Base-by-base conservation (phyloP, 768 basidiomycete genomes). In the Lactarius pseudohatsudake region DNA sequence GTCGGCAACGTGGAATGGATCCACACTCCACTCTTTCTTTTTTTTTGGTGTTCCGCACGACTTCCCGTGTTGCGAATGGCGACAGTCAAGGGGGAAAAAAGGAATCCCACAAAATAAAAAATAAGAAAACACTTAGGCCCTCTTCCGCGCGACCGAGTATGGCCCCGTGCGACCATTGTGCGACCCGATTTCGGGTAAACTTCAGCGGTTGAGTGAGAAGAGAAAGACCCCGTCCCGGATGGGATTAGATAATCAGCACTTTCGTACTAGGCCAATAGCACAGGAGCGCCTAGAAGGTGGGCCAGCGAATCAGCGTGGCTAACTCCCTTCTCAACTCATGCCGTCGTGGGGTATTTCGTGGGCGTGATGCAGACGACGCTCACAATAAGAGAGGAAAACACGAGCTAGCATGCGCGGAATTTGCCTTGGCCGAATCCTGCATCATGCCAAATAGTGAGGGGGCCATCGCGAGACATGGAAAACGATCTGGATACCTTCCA, bases 371-470 rank as follows among this genome's bases (percentile, higher is more conserved):
- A n/a, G 30, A 26, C 55, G 57, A 22, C n/a, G n/a, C 47, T 34
- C n/a, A 36, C 38, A 47, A 47, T 16, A 5, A 22, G 15, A 22
- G 45, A 45, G 11, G 41, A 67, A 63, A 67, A 67, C 66, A 67
- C 66, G 66, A 67, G 66, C 66, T 64, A 63, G 40, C 66, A 26
- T 32, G n/a, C 28, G 30, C 58, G 66, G 66, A 59, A 67, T 32
- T 64, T 60, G 62, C 66, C 62, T 67, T 62, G 47, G 26, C 4
- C 32, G 57, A 45, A 55, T 47, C 43, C 40, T 63, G 57, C 61
- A 58, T 54, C 40, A 64, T 64, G 66, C 62, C 66, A 67, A 67
- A 67, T 67, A 67, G 66, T 67, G 62, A 67, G 36, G 36, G 62
- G 55, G 62, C 62, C 62, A 63, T 64, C 62, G 62, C 43, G 53